A percentile compares a stretch with the other conserved stretches of the same genome.
Conservation (phyloP, 2,329 filamentous ascomycete species). For the Fusarium verticillioides region DNA sequence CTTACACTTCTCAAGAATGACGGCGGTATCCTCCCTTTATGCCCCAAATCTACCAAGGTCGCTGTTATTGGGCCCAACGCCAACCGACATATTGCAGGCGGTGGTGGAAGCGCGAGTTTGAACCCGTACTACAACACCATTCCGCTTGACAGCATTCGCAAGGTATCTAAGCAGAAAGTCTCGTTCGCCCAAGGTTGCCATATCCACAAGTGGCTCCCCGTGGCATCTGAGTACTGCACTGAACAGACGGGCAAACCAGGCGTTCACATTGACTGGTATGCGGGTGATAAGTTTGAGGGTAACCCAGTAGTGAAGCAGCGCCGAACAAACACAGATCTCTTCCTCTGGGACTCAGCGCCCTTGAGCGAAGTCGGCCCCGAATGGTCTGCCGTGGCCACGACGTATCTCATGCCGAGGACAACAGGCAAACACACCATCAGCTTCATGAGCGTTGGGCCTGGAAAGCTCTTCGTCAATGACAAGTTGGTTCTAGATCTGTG, state of each 20-base stretch:
- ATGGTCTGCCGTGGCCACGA: constrained; percentile 73
- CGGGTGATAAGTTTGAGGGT: constrained; percentile 71
- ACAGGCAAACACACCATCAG: constrained; percentile 73
- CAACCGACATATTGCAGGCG: constrained; percentile 73
- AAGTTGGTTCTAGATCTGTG: constrained; percentile 71
- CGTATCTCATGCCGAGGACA: constrained; percentile 66
- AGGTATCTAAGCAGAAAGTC: constrained; percentile 64
- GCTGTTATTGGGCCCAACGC: constrained; percentile 76
- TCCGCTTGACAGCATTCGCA: constrained; percentile 69
- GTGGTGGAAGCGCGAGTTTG: constrained; percentile 74
- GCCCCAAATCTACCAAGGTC: constrained; percentile 64
- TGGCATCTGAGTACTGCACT: constrained; percentile 43
- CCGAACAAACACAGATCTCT: constrained; percentile 72
- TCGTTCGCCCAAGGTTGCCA: constrained; percentile 59
- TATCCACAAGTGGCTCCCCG: constrained; percentile 46
- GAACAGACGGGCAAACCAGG: constrained; percentile 64
- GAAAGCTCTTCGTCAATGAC: constrained; percentile 69
- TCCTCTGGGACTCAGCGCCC: constrained; percentile 77
- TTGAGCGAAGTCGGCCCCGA: constrained; percentile 67
- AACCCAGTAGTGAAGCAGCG: constrained; percentile 66
- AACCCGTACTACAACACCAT: constrained; percentile 76
- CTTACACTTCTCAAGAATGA: constrained; percentile 74
- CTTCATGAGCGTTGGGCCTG: constrained; percentile 75
- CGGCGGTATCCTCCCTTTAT: constrained; percentile 66
- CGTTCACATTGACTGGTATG: constrained; percentile 72